These are phyloP conservation scores for Meyerozyma smithsonii DNA, from an alignment of 1,139 yeast genomes.

Conservation along the genomic window DNA sequence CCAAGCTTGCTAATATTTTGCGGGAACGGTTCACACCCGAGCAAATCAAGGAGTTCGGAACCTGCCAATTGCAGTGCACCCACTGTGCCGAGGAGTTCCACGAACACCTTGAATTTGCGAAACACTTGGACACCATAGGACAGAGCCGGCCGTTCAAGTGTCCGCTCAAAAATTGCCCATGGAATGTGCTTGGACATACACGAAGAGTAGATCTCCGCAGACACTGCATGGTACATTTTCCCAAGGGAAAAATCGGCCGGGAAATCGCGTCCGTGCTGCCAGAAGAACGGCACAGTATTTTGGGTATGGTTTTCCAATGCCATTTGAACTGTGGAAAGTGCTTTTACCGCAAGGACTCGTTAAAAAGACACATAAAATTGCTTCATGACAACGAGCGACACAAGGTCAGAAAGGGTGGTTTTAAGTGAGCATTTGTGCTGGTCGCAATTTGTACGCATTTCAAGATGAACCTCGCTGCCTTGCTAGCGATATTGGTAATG, in stretches of 20 bases:
- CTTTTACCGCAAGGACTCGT: constrained; percentile 56
- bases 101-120: neutral
- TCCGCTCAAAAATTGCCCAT: constrained; percentile 53
- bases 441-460: constrained; percentile 1
- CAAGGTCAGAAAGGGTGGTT: neutral
- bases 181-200: constrained; percentile 56
- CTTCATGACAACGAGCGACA: constrained; percentile 41
- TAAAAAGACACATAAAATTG: constrained; percentile 47
- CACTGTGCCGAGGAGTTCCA: neutral
- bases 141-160: constrained; percentile 27
- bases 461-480: neutral
- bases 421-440: constrained; percentile 2
- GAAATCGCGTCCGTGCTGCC: constrained; percentile 3
- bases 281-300: constrained; percentile 10
- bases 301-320: constrained; percentile 13
- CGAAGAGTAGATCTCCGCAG: constrained; percentile 57
- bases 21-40: neutral
- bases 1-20: neutral
- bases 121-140: neutral
- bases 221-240: constrained; percentile 51
- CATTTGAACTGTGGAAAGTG: constrained; percentile 43
- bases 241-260: constrained; percentile 16
- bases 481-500: neutral
- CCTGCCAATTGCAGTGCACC: neutral
- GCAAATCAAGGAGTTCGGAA: neutral